phyloP scores from a whole-genome alignment of 2,329 filamentous ascomycete genomes.

The Fusarium begoniae region DNA sequence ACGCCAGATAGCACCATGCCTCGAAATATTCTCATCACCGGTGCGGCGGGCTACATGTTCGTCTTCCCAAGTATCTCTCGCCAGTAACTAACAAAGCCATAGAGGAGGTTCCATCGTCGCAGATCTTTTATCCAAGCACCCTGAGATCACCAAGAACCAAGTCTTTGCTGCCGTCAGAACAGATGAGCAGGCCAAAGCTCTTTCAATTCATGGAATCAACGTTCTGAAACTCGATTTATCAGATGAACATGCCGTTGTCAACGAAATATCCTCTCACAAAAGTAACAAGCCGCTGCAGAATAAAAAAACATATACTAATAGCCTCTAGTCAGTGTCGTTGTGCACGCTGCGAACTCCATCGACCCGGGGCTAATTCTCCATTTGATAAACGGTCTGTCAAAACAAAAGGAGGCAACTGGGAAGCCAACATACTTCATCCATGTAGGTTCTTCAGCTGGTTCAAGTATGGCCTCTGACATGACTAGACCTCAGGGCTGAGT shows the following conservation, averaged over 20 bases:
- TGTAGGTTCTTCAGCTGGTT: neutral
- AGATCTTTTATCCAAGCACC: neutral
- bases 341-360: neutral
- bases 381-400: neutral
- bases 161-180: neutral
- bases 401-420: neutral
- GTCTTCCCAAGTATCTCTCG: neutral
- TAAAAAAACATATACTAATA: neutral
- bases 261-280: neutral
- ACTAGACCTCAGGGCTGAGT: neutral
- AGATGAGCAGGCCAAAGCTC: neutral
- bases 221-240: neutral
- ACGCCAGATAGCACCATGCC: neutral
- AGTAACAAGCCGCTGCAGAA: neutral
- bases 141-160: neutral
- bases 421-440: neutral
- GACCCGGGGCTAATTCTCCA: neutral
- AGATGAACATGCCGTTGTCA: neutral
- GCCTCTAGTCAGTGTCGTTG: neutral
- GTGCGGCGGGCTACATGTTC: neutral
- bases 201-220: neutral
- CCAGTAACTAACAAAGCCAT: neutral
- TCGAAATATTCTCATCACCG: neutral
- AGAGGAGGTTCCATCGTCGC: neutral
- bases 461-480: no score